Evolutionary conservation across 805 yeast genomes (phyloP).

Genomic region (Candida lessepsii): DNA sequence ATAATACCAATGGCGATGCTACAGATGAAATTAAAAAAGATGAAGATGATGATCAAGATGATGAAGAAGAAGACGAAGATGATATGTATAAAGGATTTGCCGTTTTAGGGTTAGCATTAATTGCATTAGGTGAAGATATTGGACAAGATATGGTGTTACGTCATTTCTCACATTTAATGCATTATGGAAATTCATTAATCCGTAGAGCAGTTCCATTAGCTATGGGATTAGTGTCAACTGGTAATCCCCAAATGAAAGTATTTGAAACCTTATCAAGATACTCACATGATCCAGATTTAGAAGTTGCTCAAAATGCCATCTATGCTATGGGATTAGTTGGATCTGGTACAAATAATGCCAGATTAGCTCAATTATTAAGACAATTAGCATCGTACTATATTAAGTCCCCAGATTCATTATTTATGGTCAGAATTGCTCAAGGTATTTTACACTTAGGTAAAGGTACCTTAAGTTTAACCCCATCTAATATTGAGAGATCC

Average conservation of each 20-base stretch:
- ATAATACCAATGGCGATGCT: constrained; percentile 22
- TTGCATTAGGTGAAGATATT: constrained; percentile 96
- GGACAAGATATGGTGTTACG: constrained; percentile 97
- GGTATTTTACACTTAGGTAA: constrained; percentile 95
- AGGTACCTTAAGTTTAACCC: constrained; percentile 87
- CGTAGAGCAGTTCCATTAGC: constrained; percentile 96
- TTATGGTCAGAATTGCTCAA: constrained; percentile 92
- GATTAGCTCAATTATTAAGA: constrained; percentile 92
- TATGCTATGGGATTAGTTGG: constrained; percentile 98
- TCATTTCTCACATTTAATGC: constrained; percentile 97
- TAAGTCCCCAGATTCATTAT: constrained; percentile 84
- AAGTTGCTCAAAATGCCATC: constrained; percentile 91
- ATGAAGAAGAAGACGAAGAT: constrained; percentile 44
- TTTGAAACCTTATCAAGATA: constrained; percentile 94
- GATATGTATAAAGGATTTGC: constrained; percentile 79
- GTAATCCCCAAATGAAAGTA: constrained; percentile 95
- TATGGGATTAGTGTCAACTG: constrained; percentile 91
- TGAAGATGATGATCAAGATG: constrained; percentile 27
- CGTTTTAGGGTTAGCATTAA: constrained; percentile 88
- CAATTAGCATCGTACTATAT: constrained; percentile 92
- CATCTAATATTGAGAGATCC: constrained; percentile 85
- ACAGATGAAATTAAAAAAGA: constrained; percentile 28
- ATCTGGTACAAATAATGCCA: constrained; percentile 97
- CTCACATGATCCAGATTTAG: constrained; percentile 92
- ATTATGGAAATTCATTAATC: constrained; percentile 89